Conservation (phyloP, 257 asterid genomes). For the Haberlea rhodopensis region DNA sequence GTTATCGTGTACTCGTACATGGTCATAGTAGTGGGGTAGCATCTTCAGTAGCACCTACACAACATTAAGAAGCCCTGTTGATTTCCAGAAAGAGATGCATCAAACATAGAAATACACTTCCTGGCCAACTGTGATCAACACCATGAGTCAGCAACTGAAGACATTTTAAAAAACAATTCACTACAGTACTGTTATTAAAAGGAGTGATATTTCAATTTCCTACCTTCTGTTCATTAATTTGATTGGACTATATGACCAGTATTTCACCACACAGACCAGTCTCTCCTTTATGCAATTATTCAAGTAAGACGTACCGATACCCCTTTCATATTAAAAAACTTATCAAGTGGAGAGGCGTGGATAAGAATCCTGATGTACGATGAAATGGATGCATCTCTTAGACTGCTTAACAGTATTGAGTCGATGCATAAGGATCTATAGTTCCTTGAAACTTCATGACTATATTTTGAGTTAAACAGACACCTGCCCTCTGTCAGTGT, state of each 20-base stretch:
- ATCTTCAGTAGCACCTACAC: slow-evolving; percentile 72
- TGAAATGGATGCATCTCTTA: too few species aligned
- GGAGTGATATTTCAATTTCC: slow-evolving; percentile 6
- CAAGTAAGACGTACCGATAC: not conserved
- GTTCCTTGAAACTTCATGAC: too few species aligned
- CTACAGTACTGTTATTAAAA: too few species aligned
- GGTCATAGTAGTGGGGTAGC: slow-evolving; percentile 81
- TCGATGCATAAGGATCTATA: too few species aligned
- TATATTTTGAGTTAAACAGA: too few species aligned
- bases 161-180: too few species aligned
- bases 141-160: not conserved
- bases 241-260: not conserved
- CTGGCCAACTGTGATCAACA: slow-evolving; percentile 4
- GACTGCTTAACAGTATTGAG: too few species aligned
- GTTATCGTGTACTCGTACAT: slow-evolving; percentile 79
- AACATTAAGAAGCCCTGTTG: slow-evolving; percentile 18
- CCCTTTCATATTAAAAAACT: not conserved
- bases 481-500: not conserved
- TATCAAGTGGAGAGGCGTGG: too few species aligned
- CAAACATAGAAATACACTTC: slow-evolving; percentile 18
- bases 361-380: too few species aligned
- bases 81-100: slow-evolving; percentile 5
- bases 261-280: slow-evolving; percentile 5
- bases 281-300: too few species aligned
- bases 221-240: not conserved